These are phyloP conservation scores for Capsella bursapastoris DNA, from an alignment of 345 rosid species.

Conservation along the genomic window DNA sequence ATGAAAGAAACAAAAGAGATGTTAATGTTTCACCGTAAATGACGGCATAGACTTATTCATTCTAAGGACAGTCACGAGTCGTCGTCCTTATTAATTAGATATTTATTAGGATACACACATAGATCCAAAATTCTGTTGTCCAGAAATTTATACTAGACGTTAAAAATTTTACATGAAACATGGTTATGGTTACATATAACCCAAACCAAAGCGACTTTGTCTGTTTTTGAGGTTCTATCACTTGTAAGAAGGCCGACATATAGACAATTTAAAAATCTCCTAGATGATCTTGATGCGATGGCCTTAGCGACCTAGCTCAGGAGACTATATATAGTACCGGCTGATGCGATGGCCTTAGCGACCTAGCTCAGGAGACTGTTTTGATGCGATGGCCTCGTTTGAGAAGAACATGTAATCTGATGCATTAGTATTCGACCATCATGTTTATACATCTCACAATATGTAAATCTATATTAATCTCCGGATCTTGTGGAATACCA, in stretches of 20 bases:
- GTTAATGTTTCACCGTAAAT: conserved; percentile 2
- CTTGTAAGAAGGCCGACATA: neutral
- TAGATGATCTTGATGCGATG: neutral
- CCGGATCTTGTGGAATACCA: no score
- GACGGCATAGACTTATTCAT: conserved; percentile 17
- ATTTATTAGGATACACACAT: neutral
- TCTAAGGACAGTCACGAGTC: conserved; percentile 21
- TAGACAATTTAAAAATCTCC: no score
- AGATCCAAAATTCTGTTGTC: conserved; percentile 19
- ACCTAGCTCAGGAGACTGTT: no score
- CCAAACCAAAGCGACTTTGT: neutral
- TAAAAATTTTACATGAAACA: neutral
- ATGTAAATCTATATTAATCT: no score
- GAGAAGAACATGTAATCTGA: neutral
- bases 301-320: no score
- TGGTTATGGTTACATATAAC: conserved; percentile 22
- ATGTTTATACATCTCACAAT: neutral
- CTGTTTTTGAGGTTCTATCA: conserved; percentile 2
- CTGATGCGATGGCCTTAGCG: neutral
- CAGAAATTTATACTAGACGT: neutral
- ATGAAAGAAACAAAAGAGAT: neutral
- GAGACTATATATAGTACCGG: no score
- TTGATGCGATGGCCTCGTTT: neutral
- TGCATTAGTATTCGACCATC: neutral
- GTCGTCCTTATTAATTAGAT: conserved; percentile 13